Conservation (phyloP, 768 basidiomycete genomes). For the Tylopilus rubrobrunneus region DNA sequence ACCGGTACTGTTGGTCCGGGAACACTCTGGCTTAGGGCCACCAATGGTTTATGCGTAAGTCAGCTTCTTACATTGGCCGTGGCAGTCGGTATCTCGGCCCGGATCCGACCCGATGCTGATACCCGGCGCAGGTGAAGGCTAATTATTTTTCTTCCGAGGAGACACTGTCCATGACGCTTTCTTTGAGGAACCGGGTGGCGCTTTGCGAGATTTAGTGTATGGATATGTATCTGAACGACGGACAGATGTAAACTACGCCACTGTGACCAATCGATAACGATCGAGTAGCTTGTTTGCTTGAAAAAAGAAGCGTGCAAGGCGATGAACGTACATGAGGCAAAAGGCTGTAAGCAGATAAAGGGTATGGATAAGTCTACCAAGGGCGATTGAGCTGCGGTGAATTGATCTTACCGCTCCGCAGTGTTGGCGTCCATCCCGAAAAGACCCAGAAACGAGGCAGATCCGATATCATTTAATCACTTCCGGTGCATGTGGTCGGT, state of each 20-base stretch:
- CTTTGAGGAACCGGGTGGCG: conserved; percentile 13
- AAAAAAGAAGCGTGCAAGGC: conserved; percentile 4
- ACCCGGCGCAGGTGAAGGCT: neutral
- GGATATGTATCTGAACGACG: neutral
- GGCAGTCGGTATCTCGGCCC: conserved; percentile 6
- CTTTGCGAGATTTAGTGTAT: conserved; percentile 5
- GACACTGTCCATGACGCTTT: neutral
- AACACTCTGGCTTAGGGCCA: neutral
- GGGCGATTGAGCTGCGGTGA: conserved; percentile 10
- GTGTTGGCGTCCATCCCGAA: conserved; percentile 2
- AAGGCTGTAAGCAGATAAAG: neutral
- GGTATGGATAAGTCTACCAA: neutral
- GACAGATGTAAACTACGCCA: conserved; percentile 12
- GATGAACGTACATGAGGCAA: conserved; percentile 4
- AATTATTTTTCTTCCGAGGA: conserved; percentile 16
- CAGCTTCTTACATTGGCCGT: conserved; percentile 8
- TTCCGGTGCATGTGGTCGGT: conserved; percentile 4
- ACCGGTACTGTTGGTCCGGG: conserved; percentile 31
- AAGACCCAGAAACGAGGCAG: neutral
- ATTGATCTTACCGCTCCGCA: conserved; percentile 7
- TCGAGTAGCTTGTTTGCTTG: conserved; percentile 1
- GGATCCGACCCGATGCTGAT: conserved; percentile 14
- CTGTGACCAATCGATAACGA: conserved; percentile 10
- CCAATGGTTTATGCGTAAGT: neutral
- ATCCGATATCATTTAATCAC: neutral